phyloP scores from a whole-genome alignment of 768 basidiomycete genomes.

The Coprinopsis sp. region DNA sequence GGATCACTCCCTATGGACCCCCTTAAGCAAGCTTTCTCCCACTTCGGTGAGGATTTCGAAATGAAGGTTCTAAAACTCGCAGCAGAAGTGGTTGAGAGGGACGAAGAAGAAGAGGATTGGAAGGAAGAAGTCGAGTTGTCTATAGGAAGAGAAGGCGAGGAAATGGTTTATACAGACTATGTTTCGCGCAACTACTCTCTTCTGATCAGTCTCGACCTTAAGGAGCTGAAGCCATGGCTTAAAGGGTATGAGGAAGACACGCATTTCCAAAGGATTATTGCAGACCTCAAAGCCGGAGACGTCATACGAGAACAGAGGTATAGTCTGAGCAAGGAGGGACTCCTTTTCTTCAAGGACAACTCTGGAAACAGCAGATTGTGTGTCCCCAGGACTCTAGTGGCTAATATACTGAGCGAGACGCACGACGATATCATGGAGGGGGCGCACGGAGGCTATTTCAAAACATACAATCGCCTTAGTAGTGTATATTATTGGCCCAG shows the following conservation, averaged over 20 bases:
- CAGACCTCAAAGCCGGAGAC: neutral
- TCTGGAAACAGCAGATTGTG: constrained; percentile 21
- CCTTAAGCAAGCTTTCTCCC: too few relatives aligned
- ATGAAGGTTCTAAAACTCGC: neutral
- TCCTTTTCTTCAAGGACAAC: constrained; percentile 23
- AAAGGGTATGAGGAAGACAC: neutral
- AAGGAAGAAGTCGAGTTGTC: too few relatives aligned
- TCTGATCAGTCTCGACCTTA: too few relatives aligned
- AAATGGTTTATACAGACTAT: too few relatives aligned
- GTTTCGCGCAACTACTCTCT: too few relatives aligned
- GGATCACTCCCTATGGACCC: too few relatives aligned
- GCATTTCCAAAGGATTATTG: neutral
- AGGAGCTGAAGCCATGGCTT: too few relatives aligned
- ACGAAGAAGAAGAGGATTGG: neutral
- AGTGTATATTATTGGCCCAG: constrained; percentile 26
- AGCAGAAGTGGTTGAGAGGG: neutral
- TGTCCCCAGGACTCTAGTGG: constrained; percentile 18
- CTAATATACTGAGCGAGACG: constrained; percentile 19
- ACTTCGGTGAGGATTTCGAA: neutral
- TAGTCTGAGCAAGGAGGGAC: neutral
- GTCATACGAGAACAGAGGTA: neutral
- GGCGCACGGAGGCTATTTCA: constrained; percentile 26
- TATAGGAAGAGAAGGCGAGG: too few relatives aligned
- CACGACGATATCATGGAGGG: constrained; percentile 20
- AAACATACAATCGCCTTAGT: constrained; percentile 20